Evolutionary conservation across 768 basidiomycete species (phyloP), one percentile per base, ranked within the genome.

Genomic region (Galerina marginata): DNA sequence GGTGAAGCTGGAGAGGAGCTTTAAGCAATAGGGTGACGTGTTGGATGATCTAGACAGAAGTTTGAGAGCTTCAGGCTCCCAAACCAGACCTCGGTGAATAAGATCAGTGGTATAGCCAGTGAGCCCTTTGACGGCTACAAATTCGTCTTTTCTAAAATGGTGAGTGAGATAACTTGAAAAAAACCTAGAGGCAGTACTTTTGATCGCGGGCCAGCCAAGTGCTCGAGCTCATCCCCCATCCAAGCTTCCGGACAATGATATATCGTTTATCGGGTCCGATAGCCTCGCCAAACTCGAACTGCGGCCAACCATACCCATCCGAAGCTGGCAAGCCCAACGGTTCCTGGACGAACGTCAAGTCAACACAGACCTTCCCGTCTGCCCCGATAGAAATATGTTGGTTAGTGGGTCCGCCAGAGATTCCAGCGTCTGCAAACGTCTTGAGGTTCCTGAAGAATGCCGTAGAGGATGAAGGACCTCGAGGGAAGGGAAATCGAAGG

Each of bases 91-190:
- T 45, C 52, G 45, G 48, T 64, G 47, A 25, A 54, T 54, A 25
- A 70, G 57, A n/a, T 65, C 45, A 20, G 75, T 73, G 40, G 54
- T 42, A 58, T 70, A 58, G 14, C 72, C 73, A 37, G 40, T 72
- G 36, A 77, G 67, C 3, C 62, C 65, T 56, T 77, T 76, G 49
- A 77, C 54, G 6, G 74, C 75, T 12, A 75, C 72, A 56, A 68
- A 71, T 53, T 49, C 59, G 23, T 70, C 54, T 44, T 67, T 61
- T 38, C 67, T 71, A 62, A 11, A 16, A 44, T 25, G 20, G 11
- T 9, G 7, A 25, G 14, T n/a, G 29, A 25, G 44, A 54, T 56
- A 56, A 14, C 38, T 54, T 37, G 16, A 44, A 45, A 16, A 53
- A 12, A 29, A 5, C 29, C 2, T 12, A 38, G 10, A n/a, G 36